Evolutionary conservation across 257 asterid species (phyloP).

Genomic region (Ocimum tenuiflorum): DNA sequence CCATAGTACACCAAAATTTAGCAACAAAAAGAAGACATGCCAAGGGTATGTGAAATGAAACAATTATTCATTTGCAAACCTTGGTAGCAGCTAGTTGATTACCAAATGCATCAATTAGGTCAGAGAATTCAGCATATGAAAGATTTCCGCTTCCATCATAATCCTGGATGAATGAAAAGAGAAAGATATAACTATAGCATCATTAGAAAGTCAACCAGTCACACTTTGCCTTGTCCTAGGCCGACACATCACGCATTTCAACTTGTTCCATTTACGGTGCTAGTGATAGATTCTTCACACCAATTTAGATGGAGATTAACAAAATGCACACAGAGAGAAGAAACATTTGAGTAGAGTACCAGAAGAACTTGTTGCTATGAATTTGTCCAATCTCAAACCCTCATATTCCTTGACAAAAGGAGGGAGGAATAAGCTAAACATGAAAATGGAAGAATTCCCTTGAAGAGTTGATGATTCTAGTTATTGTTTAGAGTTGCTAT

Average conservation of each 20-base stretch:
- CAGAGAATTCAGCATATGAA: conserved; percentile 69
- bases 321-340: not conserved
- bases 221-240: not conserved
- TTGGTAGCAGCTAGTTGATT: conserved; percentile 78
- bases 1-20: conserved; percentile 10
- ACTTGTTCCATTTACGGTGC: not conserved
- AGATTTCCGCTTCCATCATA: conserved; percentile 74
- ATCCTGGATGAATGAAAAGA: conserved; percentile 51
- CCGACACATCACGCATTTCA: not conserved
- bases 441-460: not conserved
- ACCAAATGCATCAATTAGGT: conserved; percentile 84
- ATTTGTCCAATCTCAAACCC: not conserved
- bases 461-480: not conserved
- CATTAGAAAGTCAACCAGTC: not conserved
- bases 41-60: not conserved
- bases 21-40: not conserved
- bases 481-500: not conserved
- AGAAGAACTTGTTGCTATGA: not conserved
- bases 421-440: conserved; percentile 3
- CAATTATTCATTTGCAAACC: conserved; percentile 38
- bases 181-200: conserved; percentile 13
- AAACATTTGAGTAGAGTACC: not conserved
- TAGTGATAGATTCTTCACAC: not conserved
- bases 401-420: not conserved
- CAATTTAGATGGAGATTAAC: not conserved